Percentiles rank a stretch among this genome's conserved stretches.
These are phyloP conservation scores for Geotrichum restrictum DNA, from an alignment of 1,139 yeast species.

Conservation along the genomic window DNA sequence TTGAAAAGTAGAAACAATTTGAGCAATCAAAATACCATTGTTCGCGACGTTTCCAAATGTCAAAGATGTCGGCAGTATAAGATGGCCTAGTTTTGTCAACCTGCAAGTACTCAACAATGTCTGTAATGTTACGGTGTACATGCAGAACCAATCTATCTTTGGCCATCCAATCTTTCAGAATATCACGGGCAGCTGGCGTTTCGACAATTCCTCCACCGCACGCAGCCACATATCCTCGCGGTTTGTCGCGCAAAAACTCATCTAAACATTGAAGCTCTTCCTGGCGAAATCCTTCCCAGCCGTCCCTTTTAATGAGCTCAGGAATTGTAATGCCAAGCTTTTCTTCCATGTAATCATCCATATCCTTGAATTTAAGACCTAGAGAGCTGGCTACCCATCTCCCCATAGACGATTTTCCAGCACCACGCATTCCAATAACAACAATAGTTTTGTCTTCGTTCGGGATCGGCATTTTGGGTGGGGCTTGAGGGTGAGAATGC, in stretches of 20 bases:
- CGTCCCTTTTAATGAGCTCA: constrained; percentile 59
- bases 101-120: constrained; percentile 68
- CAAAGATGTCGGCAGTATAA: constrained; percentile 64
- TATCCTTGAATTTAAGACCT: constrained; percentile 70
- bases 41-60: constrained; percentile 82
- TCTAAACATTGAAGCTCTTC: constrained; percentile 60
- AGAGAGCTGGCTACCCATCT: constrained; percentile 70
- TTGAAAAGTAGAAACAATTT: constrained; percentile 70
- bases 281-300: constrained; percentile 83
- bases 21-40: constrained; percentile 77
- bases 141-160: constrained; percentile 78
- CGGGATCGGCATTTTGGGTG: constrained; percentile 19
- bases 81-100: constrained; percentile 86
- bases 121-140: constrained; percentile 79
- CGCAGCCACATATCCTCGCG: constrained; percentile 66
- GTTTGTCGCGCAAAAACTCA: constrained; percentile 47
- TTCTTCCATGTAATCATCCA: constrained; percentile 68
- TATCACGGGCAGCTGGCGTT: constrained; percentile 56
- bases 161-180: constrained; percentile 52
- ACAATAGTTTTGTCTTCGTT: constrained; percentile 59
- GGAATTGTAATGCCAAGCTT: constrained; percentile 56
- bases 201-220: constrained; percentile 98
- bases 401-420: constrained; percentile 88
- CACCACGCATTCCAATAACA: constrained; percentile 96
- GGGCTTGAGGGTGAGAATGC: constrained; percentile 23